Evolutionary conservation across 306 rosid genomes (phyloP), one percentile per base, ranked within the genome.

Genomic region (Cotoneaster glaucophyllus): DNA sequence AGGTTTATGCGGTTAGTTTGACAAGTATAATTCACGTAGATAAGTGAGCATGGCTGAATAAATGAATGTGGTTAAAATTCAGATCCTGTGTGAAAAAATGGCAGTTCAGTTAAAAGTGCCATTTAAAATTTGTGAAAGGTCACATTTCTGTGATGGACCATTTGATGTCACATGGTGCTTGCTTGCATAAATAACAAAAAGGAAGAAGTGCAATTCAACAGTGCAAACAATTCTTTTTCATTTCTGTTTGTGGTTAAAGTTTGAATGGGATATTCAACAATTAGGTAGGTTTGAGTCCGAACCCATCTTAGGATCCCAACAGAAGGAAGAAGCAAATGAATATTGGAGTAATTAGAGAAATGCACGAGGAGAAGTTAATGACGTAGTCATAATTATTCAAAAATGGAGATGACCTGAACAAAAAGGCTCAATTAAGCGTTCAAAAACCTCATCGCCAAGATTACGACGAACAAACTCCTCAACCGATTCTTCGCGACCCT

Each of bases 341-440:
- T 32, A 22, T 5, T 3, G 32, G 5, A 50, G 13, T 34, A 70
- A 28, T 41, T 6, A 48, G 24, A 28, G 41, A 26, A 8, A 28
- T 45, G 64, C 74, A 53, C n/a, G 45, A 71, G 12, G 13, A 54
- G 14, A 71, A 21, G 32, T 56, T 31, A n/a, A 72, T 17, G n/a
- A 57, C 5, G 25, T 5, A 56, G 21, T 59, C 31, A 56, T 37
- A 39, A 72, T 22, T 58, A 57, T 57, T 58, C 15, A 24, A 32
- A 82, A 24, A 41, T 70, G 22, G 65, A 72, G 50, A 79, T 61
- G 66, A 92, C 97, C 97, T 54, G 97, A 95, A 77, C 97, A 95
- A 80, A 95, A 95, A 45, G 99, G 99, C 90, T 95, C 99, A 69
- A 95, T 95, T 87, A 95, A 87, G 73, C 99, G 99, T 83, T 95